phyloP scores from a whole-genome alignment of 768 basidiomycete species.

The Amanita pseudoporphyria region DNA sequence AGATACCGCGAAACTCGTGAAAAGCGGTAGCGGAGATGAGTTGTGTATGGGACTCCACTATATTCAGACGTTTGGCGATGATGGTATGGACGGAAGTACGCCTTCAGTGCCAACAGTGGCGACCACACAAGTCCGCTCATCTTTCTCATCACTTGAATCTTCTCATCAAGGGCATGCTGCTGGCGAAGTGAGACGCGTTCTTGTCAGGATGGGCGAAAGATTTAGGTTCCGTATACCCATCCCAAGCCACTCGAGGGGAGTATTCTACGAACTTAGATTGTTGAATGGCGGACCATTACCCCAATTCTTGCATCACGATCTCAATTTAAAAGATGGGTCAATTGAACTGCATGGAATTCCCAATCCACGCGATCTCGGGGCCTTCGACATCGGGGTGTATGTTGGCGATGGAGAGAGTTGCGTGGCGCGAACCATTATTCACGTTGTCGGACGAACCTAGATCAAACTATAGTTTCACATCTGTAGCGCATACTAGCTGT shows the following conservation, averaged over 20 bases:
- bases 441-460: slow-evolving; percentile 31
- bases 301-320: slow-evolving; percentile 43
- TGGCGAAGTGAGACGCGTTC: slow-evolving; percentile 25
- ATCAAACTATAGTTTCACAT: neutral
- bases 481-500: slow-evolving; percentile 4
- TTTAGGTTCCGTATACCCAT: slow-evolving; percentile 51
- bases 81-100: slow-evolving; percentile 21
- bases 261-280: slow-evolving; percentile 37
- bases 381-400: slow-evolving; percentile 47
- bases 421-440: slow-evolving; percentile 45
- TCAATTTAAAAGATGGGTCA: slow-evolving; percentile 34
- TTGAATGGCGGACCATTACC: slow-evolving; percentile 46
- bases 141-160: slow-evolving; percentile 56
- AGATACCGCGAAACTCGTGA: slow-evolving; percentile 17
- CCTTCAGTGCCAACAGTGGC: slow-evolving; percentile 25
- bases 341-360: slow-evolving; percentile 53
- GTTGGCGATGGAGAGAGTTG: slow-evolving; percentile 38
- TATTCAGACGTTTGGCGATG: slow-evolving; percentile 58
- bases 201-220: slow-evolving; percentile 46
- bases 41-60: slow-evolving; percentile 63
- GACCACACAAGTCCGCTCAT: slow-evolving; percentile 34
- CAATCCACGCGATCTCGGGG: slow-evolving; percentile 38
- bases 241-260: slow-evolving; percentile 14
- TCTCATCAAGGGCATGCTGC: slow-evolving; percentile 34
- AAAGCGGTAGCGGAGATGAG: slow-evolving; percentile 47